phyloP scores from a whole-genome alignment of 495 filamentous ascomycete species.

The Halenospora varia region DNA sequence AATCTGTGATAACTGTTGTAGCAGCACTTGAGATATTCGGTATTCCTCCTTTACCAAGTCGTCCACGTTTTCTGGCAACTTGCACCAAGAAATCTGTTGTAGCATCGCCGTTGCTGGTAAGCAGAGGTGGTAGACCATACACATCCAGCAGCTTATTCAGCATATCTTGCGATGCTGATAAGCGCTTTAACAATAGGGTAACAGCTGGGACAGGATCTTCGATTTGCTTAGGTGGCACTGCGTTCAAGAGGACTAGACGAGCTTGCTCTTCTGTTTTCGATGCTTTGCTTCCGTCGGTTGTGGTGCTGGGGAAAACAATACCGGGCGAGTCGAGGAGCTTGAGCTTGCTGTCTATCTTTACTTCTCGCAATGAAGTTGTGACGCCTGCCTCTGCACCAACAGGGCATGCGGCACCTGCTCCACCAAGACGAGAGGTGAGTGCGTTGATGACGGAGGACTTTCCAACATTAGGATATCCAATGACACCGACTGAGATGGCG shows the following conservation, averaged over 20 bases:
- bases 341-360: constrained; percentile 93
- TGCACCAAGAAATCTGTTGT: constrained; percentile 94
- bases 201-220: constrained; percentile 87
- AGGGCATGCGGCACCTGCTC: constrained; percentile 66
- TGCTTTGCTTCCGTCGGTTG: constrained; percentile 42
- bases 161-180: constrained; percentile 67
- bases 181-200: constrained; percentile 69
- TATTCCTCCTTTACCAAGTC: constrained; percentile 84
- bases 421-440: constrained; percentile 74
- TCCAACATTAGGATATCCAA: constrained; percentile 96
- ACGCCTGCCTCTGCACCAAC: constrained; percentile 91
- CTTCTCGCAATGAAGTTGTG: constrained; percentile 80
- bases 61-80: constrained; percentile 86
- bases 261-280: constrained; percentile 74
- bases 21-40: constrained; percentile 86
- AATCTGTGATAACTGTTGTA: constrained; percentile 89
- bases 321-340: constrained; percentile 94
- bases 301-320: constrained; percentile 78
- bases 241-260: constrained; percentile 82
- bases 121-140: constrained; percentile 78
- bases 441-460: constrained; percentile 98
- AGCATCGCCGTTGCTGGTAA: constrained; percentile 60
- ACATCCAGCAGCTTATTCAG: constrained; percentile 71
- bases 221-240: constrained; percentile 89
- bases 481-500: constrained; percentile 85